Conservation (phyloP, 2,329 filamentous ascomycete species). For the Colletotrichum acutatum region DNA sequence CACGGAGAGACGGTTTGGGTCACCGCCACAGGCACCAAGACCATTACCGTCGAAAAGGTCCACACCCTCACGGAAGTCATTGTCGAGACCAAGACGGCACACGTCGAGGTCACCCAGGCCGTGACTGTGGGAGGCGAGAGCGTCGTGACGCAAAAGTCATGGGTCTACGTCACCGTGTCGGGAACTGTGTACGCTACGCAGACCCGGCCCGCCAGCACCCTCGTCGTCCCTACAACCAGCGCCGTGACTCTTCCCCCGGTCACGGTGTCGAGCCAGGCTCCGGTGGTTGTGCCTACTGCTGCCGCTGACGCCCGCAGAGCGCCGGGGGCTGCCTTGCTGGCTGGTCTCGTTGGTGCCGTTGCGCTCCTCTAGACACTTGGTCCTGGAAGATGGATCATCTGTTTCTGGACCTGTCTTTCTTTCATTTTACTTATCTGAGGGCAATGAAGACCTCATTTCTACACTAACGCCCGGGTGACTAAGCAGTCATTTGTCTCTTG, state of each 20-base stretch:
- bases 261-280: constrained; percentile 38
- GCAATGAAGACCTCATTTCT: background rate
- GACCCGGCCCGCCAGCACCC: constrained; percentile 41
- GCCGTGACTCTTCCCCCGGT: constrained; percentile 42
- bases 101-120: constrained; percentile 53
- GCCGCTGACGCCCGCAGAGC: constrained; percentile 46
- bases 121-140: constrained; percentile 43
- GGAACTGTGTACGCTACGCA: constrained; percentile 41
- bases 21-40: constrained; percentile 55
- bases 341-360: constrained; percentile 50
- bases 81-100: constrained; percentile 52
- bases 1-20: constrained; percentile 45
- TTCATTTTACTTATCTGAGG: background rate
- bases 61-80: constrained; percentile 51
- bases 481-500: background rate
- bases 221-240: constrained; percentile 44
- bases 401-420: background rate
- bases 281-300: constrained; percentile 42
- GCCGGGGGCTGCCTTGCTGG: constrained; percentile 49
- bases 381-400: background rate
- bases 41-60: constrained; percentile 48
- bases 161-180: constrained; percentile 42
- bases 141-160: constrained; percentile 48
- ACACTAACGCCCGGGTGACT: background rate
- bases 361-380: constrained; percentile 46